Base-by-base conservation (phyloP, 2,329 filamentous ascomycete genomes). In the Gremmenia infestans region DNA sequence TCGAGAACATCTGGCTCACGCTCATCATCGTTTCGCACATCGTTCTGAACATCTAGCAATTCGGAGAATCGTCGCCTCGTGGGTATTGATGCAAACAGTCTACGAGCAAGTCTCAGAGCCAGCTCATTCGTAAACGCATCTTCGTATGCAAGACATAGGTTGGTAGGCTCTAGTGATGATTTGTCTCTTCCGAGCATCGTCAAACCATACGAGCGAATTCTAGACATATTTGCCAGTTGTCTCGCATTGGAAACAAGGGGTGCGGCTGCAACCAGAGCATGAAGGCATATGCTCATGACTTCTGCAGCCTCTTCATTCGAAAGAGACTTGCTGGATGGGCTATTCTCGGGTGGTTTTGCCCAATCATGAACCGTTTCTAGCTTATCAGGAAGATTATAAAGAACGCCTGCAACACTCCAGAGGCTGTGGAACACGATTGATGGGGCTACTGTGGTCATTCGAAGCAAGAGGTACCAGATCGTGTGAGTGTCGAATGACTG, bases 121-220 rank as follows among this genome's bases (percentile, higher is more conserved):
- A 85, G 69, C n/a, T 80, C 79, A 61, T 86, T 77, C 0, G 81
- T 81, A 56, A 87, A 86, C 1, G 76, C 76, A 63, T 87, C 84
- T 58, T 87, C 81, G 55, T 85, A 86, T 53, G 81, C 75, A 5
- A 86, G 72, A 59, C 80, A 85, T 19, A 83, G 70, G 9, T 74
- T 70, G 4, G 74, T 62, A 4, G 78, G 74, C 58, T 81, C 78
- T 4, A 74, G 70, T 5, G 76, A 74, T 2, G 76, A 70, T 4
- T 74, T 68, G 14, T 76, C 76, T 55, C 75, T 75, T 3, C 74
- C 75, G 15, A 77, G 72, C 28, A 82, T 68, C 9, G 75, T 76
- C 1, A 67, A 48, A 39, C 68, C 68, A 46, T 63, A 65, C 14
- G 67, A 80, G 45, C 83, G 76, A 19, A 83, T 76, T 19, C 81